A percentile compares a stretch with the other conserved stretches of the same genome.
Evolutionary conservation across 495 filamentous ascomycete genomes (phyloP).

Genomic region (Lichenothelia convexa): DNA sequence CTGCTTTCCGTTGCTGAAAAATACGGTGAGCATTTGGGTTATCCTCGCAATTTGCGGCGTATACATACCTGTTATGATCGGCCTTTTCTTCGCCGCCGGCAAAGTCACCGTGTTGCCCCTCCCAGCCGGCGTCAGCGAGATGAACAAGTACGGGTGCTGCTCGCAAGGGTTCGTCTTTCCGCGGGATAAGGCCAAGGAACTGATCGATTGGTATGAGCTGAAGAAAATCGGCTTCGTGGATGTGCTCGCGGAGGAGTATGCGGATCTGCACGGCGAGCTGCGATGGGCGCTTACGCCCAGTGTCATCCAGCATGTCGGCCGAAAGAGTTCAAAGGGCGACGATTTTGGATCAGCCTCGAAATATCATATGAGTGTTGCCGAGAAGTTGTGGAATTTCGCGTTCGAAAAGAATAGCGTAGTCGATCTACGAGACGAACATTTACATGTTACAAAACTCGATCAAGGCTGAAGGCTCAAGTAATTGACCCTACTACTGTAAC

Average conservation of each 20-base stretch:
- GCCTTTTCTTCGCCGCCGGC: conserved; percentile 23
- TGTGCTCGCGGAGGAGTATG: conserved; percentile 30
- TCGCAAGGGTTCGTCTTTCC: conserved; percentile 27
- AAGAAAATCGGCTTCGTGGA: conserved; percentile 20
- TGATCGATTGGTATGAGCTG: conserved; percentile 8
- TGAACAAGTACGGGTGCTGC: conserved; percentile 35
- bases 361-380: conserved; percentile 10
- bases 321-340: conserved; percentile 19
- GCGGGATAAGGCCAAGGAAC: conserved; percentile 18
- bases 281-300: conserved; percentile 33
- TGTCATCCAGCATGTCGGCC: conserved; percentile 33
- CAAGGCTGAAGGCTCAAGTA: no score
- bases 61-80: conserved; percentile 15
- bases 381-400: conserved; percentile 26
- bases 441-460: no score
- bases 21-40: conserved; percentile 3
- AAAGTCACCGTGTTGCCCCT: conserved; percentile 22
- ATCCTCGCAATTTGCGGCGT: conserved; percentile 10
- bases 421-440: no score
- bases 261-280: conserved; percentile 17
- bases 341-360: conserved; percentile 6
- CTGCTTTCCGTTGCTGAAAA: conserved; percentile 8
- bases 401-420: no score
- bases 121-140: conserved; percentile 24
- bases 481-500: no score